Evolutionary conservation across 1,139 yeast genomes (phyloP).

Genomic region (Zygosaccharomyces pseudobailii): DNA sequence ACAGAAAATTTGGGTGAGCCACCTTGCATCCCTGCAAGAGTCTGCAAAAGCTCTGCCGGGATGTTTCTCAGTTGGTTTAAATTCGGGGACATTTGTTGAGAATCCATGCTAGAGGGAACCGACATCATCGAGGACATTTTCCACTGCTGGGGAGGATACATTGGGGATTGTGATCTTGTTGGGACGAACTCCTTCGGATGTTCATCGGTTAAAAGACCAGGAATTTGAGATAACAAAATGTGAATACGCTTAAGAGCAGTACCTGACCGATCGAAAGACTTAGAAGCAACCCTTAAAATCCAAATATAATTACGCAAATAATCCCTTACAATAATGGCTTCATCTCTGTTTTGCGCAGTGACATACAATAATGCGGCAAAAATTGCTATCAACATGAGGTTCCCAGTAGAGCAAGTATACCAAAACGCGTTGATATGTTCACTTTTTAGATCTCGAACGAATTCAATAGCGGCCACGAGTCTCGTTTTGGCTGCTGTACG

Average conservation of each 20-base stretch:
- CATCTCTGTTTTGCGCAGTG: slow-evolving; percentile 56
- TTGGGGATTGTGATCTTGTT: slow-evolving; percentile 33
- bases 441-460: slow-evolving; percentile 66
- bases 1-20: slow-evolving; percentile 11
- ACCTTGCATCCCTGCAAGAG: slow-evolving; percentile 15
- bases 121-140: slow-evolving; percentile 4
- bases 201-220: slow-evolving; percentile 56
- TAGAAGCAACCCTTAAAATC: slow-evolving; percentile 65
- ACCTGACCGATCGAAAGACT: slow-evolving; percentile 70
- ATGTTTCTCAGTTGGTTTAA: slow-evolving; percentile 16
- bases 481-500: slow-evolving; percentile 81
- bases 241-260: slow-evolving; percentile 67
- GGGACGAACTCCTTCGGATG: slow-evolving; percentile 13
- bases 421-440: slow-evolving; percentile 85
- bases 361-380: slow-evolving; percentile 76
- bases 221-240: slow-evolving; percentile 57
- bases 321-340: slow-evolving; percentile 57
- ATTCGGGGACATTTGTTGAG: slow-evolving; percentile 11
- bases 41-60: slow-evolving; percentile 22
- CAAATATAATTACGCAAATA: slow-evolving; percentile 71
- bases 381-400: slow-evolving; percentile 75
- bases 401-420: slow-evolving; percentile 77
- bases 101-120: slow-evolving; percentile 6
- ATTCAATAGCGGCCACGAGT: slow-evolving; percentile 73
- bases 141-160: slow-evolving; percentile 12